Percentiles rank a stretch among this genome's conserved stretches.
Evolutionary conservation across 1,139 yeast species (phyloP).

Genomic region (Hansenula lynferdii): DNA sequence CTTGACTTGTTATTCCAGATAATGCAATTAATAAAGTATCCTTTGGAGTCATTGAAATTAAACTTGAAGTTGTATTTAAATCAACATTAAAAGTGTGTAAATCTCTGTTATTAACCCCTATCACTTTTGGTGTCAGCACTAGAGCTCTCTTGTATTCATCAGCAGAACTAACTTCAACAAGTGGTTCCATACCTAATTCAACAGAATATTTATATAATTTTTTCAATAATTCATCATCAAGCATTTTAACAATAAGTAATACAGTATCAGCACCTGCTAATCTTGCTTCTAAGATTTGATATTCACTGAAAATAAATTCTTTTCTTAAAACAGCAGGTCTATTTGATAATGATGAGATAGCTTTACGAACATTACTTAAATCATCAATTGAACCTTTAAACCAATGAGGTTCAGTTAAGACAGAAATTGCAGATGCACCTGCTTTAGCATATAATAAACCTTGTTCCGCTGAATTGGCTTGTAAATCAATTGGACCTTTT

Average conservation of each 20-base stretch:
- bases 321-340: slow-evolving; percentile 91
- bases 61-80: slow-evolving; percentile 69
- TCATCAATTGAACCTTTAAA: slow-evolving; percentile 90
- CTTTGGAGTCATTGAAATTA: slow-evolving; percentile 57
- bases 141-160: slow-evolving; percentile 69
- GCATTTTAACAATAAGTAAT: slow-evolving; percentile 89
- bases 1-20: slow-evolving; percentile 71
- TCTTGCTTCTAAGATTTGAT: slow-evolving; percentile 91
- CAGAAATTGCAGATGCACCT: slow-evolving; percentile 88
- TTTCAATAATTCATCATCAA: slow-evolving; percentile 47
- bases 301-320: slow-evolving; percentile 81
- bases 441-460: slow-evolving; percentile 71
- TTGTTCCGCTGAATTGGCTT: slow-evolving; percentile 80
- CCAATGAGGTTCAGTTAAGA: slow-evolving; percentile 95
- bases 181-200: slow-evolving; percentile 79
- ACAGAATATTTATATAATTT: slow-evolving; percentile 70
- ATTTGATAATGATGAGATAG: slow-evolving; percentile 38
- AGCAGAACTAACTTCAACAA: slow-evolving; percentile 89
- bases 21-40: slow-evolving; percentile 79
- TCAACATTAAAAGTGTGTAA: slow-evolving; percentile 86
- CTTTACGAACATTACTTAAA: slow-evolving; percentile 58
- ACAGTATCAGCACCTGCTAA: slow-evolving; percentile 95
- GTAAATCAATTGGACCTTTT: slow-evolving; percentile 78
- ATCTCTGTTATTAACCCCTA: slow-evolving; percentile 95
- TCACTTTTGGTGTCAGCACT: slow-evolving; percentile 65